A percentile compares a stretch with the other conserved stretches of the same genome.
phyloP scores from a whole-genome alignment of 164 flowering plant species.

The grape (Vitis vinifera) region ASM3070453v1 NC_081816.1:22147001-22147500 shows the following conservation, averaged over 20 bases:
- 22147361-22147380: slow-evolving; percentile 37
- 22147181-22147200: slow-evolving; percentile 6
- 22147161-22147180: not conserved
- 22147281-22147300: not conserved
- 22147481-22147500: too few species aligned
- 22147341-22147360: slow-evolving; percentile 11
- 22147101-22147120: not conserved
- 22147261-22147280: not conserved
- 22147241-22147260: slow-evolving; percentile 2
- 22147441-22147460: not conserved
- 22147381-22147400: slow-evolving; percentile 32
- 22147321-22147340: slow-evolving; percentile 3
- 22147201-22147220: slow-evolving; percentile 8
- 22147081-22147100: not conserved
- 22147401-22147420: not conserved
- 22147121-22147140: not conserved
- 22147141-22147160: not conserved
- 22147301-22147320: not conserved
- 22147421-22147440: not conserved
- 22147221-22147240: too few species aligned
- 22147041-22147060: not conserved
- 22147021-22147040: not conserved
- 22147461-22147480: too few species aligned
- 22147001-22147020: not conserved
- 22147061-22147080: not conserved